Conservation (phyloP, 257 asterid genomes). For the Rehmannia glutinosa region DNA sequence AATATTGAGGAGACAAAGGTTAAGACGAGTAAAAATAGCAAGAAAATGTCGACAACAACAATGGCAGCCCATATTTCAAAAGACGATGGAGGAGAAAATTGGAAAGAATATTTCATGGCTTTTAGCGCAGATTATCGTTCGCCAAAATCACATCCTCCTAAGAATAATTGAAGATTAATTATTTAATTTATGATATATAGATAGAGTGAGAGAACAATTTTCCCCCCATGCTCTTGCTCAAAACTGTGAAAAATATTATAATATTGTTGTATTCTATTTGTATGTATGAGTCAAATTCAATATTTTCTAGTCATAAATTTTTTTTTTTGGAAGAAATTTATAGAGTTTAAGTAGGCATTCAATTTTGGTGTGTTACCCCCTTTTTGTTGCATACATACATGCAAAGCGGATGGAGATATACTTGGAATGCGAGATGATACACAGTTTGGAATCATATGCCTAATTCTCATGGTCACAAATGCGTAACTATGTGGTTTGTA, state of each 20-base stretch:
- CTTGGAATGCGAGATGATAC: no score
- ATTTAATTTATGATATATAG: not conserved
- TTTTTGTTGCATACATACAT: no score
- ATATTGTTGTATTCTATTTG: not conserved
- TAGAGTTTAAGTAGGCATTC: no score
- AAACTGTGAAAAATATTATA: slow-evolving; percentile 1
- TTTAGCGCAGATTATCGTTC: slow-evolving; percentile 55
- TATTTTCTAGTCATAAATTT: slow-evolving; percentile 2
- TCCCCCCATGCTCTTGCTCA: slow-evolving; percentile 31
- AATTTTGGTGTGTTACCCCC: no score
- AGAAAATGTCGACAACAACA: no score
- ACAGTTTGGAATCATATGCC: no score
- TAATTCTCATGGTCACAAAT: no score
- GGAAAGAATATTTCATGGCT: slow-evolving; percentile 39
- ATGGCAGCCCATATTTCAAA: not conserved
- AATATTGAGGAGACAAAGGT: not conserved
- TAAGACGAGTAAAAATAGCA: not conserved
- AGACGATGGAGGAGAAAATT: not conserved
- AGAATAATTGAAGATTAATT: slow-evolving; percentile 37
- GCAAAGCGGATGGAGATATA: no score
- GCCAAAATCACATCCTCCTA: slow-evolving; percentile 67
- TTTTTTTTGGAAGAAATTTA: no score
- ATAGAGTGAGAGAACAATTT: slow-evolving; percentile 28
- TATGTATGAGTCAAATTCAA: slow-evolving; percentile 22
- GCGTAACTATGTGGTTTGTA: no score